A percentile compares a stretch with the other conserved stretches of the same genome.
These are phyloP conservation scores for Metschnikowia cubensis DNA, from an alignment of 805 yeast genomes.

Conservation along the genomic window DNA sequence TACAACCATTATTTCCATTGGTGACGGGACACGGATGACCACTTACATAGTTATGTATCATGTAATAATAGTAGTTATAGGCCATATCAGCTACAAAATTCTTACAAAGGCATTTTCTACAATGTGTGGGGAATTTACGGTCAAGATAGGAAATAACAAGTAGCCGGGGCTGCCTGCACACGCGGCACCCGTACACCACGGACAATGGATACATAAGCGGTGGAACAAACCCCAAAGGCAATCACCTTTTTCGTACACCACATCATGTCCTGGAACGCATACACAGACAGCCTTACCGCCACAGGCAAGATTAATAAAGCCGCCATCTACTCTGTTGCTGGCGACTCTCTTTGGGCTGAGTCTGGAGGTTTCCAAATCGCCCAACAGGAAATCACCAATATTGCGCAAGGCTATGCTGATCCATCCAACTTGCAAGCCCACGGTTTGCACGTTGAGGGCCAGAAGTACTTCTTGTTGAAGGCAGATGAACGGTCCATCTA, in stretches of 20 bases:
- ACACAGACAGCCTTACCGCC: constrained; percentile 87
- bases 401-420: constrained; percentile 78
- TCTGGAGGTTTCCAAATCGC: constrained; percentile 62
- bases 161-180: constrained; percentile 1
- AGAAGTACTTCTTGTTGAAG: constrained; percentile 80
- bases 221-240: neutral
- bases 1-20: neutral
- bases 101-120: neutral
- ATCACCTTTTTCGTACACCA: neutral
- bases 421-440: constrained; percentile 75
- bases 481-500: constrained; percentile 93
- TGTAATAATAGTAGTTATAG: neutral
- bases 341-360: constrained; percentile 93
- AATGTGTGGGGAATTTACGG: neutral
- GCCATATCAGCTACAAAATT: neutral
- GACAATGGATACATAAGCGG: constrained; percentile 3
- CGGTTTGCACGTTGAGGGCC: constrained; percentile 82
- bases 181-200: neutral
- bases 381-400: constrained; percentile 64
- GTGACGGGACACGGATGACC: neutral
- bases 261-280: constrained; percentile 53
- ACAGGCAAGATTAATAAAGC: constrained; percentile 88
- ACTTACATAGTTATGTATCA: neutral
- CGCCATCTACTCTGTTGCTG: constrained; percentile 89
- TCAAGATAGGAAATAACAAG: neutral